Evolutionary conservation across 1,139 yeast species (phyloP).

Genomic region (Kurtzmaniella quercitrusa): DNA sequence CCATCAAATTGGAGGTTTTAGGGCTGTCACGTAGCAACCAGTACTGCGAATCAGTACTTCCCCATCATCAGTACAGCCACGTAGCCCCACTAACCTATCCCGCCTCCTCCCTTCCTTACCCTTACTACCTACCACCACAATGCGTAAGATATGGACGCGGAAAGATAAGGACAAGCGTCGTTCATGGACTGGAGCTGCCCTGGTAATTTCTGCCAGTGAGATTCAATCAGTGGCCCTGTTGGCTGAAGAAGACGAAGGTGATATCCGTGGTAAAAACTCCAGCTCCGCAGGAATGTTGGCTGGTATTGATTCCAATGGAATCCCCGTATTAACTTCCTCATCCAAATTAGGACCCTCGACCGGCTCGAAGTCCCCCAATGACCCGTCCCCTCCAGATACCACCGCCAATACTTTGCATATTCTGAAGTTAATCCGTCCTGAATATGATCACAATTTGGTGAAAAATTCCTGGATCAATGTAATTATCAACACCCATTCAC

Average conservation of each 20-base stretch:
- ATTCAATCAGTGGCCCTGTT: slow-evolving; percentile 5
- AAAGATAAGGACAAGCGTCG: slow-evolving; percentile 26
- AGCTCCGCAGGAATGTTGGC: neutral
- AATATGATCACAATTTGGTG: slow-evolving; percentile 29
- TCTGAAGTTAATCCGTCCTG: slow-evolving; percentile 24
- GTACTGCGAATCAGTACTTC: neutral
- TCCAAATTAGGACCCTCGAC: neutral
- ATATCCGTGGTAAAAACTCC: neutral
- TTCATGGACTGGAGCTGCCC: slow-evolving; percentile 15
- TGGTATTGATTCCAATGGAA: neutral
- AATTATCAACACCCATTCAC: slow-evolving; percentile 27
- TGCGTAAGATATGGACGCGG: slow-evolving; percentile 33
- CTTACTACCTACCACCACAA: no score
- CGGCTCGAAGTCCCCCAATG: neutral
- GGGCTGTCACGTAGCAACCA: no score
- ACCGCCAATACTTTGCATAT: neutral
- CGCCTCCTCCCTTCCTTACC: neutral
- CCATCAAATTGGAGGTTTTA: no score
- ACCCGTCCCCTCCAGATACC: slow-evolving; percentile 9
- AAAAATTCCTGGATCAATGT: slow-evolving; percentile 45
- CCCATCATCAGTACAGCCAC: no score
- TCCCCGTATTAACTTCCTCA: neutral
- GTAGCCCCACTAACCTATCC: no score
- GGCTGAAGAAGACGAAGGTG: slow-evolving; percentile 7
- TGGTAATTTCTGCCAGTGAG: slow-evolving; percentile 4